Base-by-base conservation (phyloP, 1,284 basidiomycete genomes). In the Cutaneotrichosporon sp. region DNA sequence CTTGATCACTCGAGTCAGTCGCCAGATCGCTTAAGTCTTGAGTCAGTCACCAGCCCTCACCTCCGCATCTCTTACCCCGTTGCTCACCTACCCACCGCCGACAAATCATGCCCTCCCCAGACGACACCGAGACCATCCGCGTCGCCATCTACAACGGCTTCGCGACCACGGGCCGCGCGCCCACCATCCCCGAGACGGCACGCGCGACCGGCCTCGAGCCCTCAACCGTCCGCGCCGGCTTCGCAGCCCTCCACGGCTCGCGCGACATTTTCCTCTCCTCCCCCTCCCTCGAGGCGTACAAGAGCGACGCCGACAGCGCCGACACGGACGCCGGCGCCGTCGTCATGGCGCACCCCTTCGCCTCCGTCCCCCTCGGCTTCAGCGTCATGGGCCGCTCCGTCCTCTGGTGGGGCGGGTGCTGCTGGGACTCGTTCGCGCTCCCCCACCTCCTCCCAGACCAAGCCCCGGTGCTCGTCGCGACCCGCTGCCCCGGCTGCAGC, bases 321-420 rank as follows among this genome's bases (percentile, higher is more conserved):
- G 50, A 54, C 55, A 49, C 31, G 3, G 10, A 47, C 34, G 22
- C 42, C 3, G 25, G 24, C 20, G 43, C 42, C 5, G 27, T 61
- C 24, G 25, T 61, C 49, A 52, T 61, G 49, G 60, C 60, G 27
- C 60, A 61, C 43, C 60, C 60, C 18, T 61, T 61, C 51, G 42
- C 60, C 4, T 27, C 33, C 16, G 31, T 61, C 43, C 51, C 51
- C 4, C 55, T 61, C 33, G 60, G 60, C 18, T 61, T 61, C 45
- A 61, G 60, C 34, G 60, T 57, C 22, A 56, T 61, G 55, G 60
- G 60, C 42, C 8, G 8, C 3, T 4, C 16, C n/a, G 11, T 57
- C 50, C 38, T 42, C 38, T 42, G 38, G 38, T 42, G 38, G 38
- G 38, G 38, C 18, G 38, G 38, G 7, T 22, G n/a, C 29, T 11